A percentile compares a stretch with the other conserved stretches of the same genome.
Evolutionary conservation across 176 grass and related monocot species (phyloP).

Genomic region (Hyparrhenia diplandra): DNA sequence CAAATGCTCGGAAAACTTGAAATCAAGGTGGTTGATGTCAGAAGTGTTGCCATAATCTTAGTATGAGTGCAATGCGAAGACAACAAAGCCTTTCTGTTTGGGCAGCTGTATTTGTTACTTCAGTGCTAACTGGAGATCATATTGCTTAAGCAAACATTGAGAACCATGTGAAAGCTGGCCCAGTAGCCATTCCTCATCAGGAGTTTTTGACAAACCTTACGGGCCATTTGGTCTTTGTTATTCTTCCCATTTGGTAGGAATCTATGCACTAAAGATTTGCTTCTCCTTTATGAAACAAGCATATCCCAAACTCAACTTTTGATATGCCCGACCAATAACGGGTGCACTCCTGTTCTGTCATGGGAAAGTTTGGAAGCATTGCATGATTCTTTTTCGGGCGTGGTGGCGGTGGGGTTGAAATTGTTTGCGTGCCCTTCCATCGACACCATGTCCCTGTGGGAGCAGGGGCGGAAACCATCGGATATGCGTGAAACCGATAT

Average conservation of each 20-base stretch:
- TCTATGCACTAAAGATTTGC: conserved; percentile 3
- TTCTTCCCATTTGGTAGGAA: neutral
- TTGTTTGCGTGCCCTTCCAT: neutral
- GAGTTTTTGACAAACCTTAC: neutral
- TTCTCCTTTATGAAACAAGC: conserved; percentile 5
- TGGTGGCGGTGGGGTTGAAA: neutral
- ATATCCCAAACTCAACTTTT: conserved; percentile 1
- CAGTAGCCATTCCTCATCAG: neutral
- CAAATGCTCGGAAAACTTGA: neutral
- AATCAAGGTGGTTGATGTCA: neutral
- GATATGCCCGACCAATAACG: neutral
- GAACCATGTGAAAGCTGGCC: neutral
- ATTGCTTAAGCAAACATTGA: neutral
- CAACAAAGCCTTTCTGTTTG: neutral
- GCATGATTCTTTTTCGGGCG: neutral
- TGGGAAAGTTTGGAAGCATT: neutral
- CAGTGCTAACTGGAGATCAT: neutral
- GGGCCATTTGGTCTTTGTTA: neutral
- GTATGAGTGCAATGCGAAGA: neutral
- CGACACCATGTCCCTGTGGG: neutral
- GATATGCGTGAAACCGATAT: no score
- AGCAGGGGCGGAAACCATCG: neutral
- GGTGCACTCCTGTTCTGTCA: neutral
- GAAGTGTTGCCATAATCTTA: neutral
- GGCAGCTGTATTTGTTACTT: neutral